Percentiles rank a stretch among this genome's conserved stretches.
phyloP scores from a whole-genome alignment of 176 grass and related monocot species.

The Carex kokanica region DNA sequence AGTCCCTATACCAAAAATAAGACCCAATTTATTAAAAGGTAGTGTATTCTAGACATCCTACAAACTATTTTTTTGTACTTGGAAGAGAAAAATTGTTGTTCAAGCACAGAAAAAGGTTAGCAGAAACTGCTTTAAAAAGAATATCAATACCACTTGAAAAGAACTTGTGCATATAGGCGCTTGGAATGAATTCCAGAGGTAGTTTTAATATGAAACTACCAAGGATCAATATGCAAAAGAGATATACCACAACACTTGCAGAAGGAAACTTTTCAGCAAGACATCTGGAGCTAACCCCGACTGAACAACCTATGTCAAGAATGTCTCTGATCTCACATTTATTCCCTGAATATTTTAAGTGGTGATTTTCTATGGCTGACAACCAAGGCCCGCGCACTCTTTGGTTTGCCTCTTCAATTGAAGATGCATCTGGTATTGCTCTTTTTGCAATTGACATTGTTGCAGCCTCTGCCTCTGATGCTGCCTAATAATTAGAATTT shows the following conservation, averaged over 20 bases:
- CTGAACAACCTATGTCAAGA: conserved; percentile 81
- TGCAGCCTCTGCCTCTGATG: conserved; percentile 76
- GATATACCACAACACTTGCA: conserved; percentile 57
- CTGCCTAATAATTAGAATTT: conserved; percentile 46
- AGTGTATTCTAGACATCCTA: background rate
- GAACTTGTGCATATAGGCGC: background rate
- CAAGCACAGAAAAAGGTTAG: background rate
- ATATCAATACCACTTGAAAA: background rate
- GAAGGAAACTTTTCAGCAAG: conserved; percentile 71
- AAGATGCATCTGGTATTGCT: conserved; percentile 62
- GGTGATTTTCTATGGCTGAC: conserved; percentile 56
- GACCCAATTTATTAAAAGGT: background rate
- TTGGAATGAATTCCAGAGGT: background rate
- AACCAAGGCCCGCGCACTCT: conserved; percentile 69
- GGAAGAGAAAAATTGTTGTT: background rate
- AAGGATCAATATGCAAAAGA: conserved; percentile 8
- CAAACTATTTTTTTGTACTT: background rate
- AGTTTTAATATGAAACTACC: background rate
- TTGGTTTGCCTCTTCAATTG: conserved; percentile 55
- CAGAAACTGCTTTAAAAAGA: background rate
- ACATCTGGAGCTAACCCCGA: conserved; percentile 74
- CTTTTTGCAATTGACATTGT: conserved; percentile 85
- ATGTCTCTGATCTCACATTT: conserved; percentile 50
- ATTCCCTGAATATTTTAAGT: conserved; percentile 43
- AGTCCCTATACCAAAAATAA: conserved; percentile 45